phyloP scores from a whole-genome alignment of 2,329 filamentous ascomycete genomes.

The Mycosphaerella arachidis region DNA sequence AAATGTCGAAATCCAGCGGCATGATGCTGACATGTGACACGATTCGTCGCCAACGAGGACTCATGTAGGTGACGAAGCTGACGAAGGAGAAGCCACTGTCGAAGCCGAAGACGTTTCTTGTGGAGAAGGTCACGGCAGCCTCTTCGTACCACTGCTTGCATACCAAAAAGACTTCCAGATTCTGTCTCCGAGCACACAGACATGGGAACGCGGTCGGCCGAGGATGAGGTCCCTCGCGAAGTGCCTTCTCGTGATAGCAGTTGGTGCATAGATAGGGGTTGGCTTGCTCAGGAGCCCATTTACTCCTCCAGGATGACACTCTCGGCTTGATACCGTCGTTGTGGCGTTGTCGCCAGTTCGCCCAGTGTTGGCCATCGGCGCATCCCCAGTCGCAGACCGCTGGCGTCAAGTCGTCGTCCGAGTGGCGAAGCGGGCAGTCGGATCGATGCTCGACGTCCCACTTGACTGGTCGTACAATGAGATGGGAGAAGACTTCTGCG shows the following conservation, averaged over 20 bases:
- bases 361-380: background rate
- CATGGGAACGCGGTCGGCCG: constrained; percentile 7
- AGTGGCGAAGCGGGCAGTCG: constrained; percentile 6
- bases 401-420: background rate
- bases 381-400: background rate
- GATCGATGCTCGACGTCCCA: constrained; percentile 10
- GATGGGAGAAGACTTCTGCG: constrained; percentile 14
- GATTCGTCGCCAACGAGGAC: constrained; percentile 4
- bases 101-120: constrained; percentile 20
- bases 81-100: constrained; percentile 9
- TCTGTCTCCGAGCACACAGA: constrained; percentile 15
- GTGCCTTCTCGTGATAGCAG: constrained; percentile 12
- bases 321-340: background rate
- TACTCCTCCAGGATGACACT: constrained; percentile 14
- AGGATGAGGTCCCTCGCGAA: constrained; percentile 8
- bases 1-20: background rate
- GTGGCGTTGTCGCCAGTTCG: background rate
- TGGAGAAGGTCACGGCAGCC: constrained; percentile 16
- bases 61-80: constrained; percentile 3
- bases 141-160: constrained; percentile 18
- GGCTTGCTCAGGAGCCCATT: constrained; percentile 9
- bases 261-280: constrained; percentile 18
- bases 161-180: constrained; percentile 16
- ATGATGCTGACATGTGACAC: constrained; percentile 13
- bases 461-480: constrained; percentile 14